These are phyloP conservation scores for Flaveria trinervia DNA, from an alignment of 129 eudicot species.

Conservation along the genomic window DNA sequence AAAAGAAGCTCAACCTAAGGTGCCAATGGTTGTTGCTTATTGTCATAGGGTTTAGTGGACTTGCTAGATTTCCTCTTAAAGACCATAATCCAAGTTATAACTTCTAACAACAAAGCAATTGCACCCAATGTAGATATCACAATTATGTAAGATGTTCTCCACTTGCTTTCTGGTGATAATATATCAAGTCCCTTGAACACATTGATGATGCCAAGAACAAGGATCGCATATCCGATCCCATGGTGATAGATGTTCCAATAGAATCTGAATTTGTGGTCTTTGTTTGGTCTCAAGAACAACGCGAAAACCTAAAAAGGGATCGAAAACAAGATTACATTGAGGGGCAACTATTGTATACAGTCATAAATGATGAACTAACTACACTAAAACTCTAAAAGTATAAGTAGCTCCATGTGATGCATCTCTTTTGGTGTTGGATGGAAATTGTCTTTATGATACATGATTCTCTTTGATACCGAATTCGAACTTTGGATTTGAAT, in stretches of 20 bases:
- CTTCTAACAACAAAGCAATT: slow-evolving; percentile 62
- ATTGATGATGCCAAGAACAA: slow-evolving; percentile 72
- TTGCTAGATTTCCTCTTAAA: slow-evolving; percentile 50
- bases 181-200: slow-evolving; percentile 83
- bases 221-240: slow-evolving; percentile 69
- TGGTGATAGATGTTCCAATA: slow-evolving; percentile 95
- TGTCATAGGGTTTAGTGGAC: slow-evolving; percentile 62
- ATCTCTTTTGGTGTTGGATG: slow-evolving; percentile 24
- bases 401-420: slow-evolving; percentile 21
- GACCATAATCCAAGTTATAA: slow-evolving; percentile 66
- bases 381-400: slow-evolving; percentile 11
- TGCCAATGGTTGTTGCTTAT: slow-evolving; percentile 50
- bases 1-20: slow-evolving; percentile 30
- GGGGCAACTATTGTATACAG: neutral
- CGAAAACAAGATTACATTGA: neutral
- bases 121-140: slow-evolving; percentile 55
- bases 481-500: neutral
- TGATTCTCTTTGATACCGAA: slow-evolving; percentile 15
- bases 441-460: slow-evolving; percentile 16
- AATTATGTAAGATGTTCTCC: slow-evolving; percentile 59
- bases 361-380: neutral
- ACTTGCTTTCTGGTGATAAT: slow-evolving; percentile 66
- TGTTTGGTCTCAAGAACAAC: slow-evolving; percentile 78
- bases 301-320: slow-evolving; percentile 62
- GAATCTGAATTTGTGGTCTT: slow-evolving; percentile 79